Conservation (phyloP, 1,284 basidiomycete genomes). For the Trametes versicolor region DNA sequence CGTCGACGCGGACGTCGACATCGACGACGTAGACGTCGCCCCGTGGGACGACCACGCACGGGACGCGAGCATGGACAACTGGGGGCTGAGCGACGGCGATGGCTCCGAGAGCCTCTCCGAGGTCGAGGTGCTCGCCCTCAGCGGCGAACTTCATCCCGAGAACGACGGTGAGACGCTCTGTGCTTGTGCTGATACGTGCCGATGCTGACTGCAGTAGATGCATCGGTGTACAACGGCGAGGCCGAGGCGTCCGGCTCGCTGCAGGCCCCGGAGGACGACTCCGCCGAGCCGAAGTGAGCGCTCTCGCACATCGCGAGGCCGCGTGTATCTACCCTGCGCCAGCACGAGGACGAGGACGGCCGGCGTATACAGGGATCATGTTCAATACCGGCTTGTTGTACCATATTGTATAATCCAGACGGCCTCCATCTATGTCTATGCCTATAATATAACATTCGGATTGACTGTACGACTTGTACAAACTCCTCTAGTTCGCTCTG, state of each 20-base stretch:
- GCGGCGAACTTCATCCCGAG: slow-evolving; percentile 24
- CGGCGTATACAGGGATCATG: slow-evolving; percentile 1
- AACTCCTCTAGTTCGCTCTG: not conserved
- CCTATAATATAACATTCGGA: not conserved
- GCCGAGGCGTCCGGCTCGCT: slow-evolving; percentile 26
- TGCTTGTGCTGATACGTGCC: not conserved
- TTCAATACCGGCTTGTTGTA: slow-evolving; percentile 23
- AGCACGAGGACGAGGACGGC: not conserved
- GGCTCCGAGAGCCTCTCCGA: slow-evolving; percentile 41
- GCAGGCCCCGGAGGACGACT: slow-evolving; percentile 20
- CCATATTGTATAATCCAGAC: slow-evolving; percentile 20
- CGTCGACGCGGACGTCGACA: slow-evolving; percentile 34
- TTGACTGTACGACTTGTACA: not conserved
- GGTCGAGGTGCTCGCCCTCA: slow-evolving; percentile 33
- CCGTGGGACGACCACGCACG: slow-evolving; percentile 35
- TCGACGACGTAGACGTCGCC: slow-evolving; percentile 10
- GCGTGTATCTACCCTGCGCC: no score
- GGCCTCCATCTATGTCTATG: not conserved
- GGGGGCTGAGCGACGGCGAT: slow-evolving; percentile 41
- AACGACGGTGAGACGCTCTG: slow-evolving; percentile 26
- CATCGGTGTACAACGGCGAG: slow-evolving; percentile 29
- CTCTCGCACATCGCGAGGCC: no score
- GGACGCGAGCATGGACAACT: slow-evolving; percentile 37
- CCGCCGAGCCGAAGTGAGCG: slow-evolving; percentile 23
- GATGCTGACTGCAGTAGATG: slow-evolving; percentile 19